phyloP scores from a whole-genome alignment of 1,139 yeast species.

The Pneumocystis wakefieldiae region DNA sequence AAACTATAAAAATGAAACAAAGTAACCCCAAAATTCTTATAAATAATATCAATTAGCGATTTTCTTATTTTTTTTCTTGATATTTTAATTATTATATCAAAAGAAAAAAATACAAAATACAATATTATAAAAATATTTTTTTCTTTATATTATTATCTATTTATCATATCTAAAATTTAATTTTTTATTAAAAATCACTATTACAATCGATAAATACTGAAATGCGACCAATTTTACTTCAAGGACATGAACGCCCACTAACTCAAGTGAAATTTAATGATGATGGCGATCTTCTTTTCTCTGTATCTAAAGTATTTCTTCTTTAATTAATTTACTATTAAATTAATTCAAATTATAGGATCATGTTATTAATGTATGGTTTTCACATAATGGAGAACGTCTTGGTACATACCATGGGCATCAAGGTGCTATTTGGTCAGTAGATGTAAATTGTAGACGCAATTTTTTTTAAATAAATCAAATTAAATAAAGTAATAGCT shows the following conservation, averaged over 20 bases:
- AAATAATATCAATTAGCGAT: too few relatives aligned
- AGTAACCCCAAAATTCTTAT: too few relatives aligned
- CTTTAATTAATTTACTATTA: conserved; percentile 24
- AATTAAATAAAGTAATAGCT: conserved; percentile 14
- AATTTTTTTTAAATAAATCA: background rate
- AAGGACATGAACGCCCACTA: conserved; percentile 20
- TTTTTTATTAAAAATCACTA: background rate
- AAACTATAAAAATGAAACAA: too few relatives aligned
- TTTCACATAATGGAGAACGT: conserved; percentile 89
- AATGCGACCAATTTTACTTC: conserved; percentile 11
- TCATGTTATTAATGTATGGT: conserved; percentile 62
- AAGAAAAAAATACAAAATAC: background rate
- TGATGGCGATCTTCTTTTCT: conserved; percentile 87
- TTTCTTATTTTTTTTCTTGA: background rate
- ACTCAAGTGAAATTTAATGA: conserved; percentile 23
- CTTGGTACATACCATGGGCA: conserved; percentile 85
- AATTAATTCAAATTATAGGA: conserved; percentile 1
- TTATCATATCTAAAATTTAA: background rate
- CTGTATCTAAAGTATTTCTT: conserved; percentile 73
- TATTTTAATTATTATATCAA: background rate
- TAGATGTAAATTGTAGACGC: conserved; percentile 50
- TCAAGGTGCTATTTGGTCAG: conserved; percentile 89
- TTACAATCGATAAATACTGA: background rate
- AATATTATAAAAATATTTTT: background rate
- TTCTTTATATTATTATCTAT: background rate